phyloP scores from a whole-genome alignment of 140 eudicot species.

The Ambrosia hybrid region DNA sequence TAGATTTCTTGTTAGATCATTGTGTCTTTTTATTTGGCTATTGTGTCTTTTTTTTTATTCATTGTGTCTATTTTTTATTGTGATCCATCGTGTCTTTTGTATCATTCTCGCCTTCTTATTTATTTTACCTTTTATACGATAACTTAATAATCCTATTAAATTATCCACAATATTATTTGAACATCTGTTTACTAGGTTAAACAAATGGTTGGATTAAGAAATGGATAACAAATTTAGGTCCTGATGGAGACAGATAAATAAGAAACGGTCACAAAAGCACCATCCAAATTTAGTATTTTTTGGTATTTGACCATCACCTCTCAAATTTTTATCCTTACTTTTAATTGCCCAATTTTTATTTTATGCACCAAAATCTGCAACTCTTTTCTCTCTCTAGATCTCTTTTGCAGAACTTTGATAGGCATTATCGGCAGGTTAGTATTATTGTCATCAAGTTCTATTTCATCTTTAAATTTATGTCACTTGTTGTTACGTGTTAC shows the following conservation, averaged over 20 bases:
- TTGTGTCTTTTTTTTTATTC: too few species aligned
- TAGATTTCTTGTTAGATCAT: too few species aligned
- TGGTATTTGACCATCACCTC: constrained; percentile 21
- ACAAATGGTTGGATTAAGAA: constrained; percentile 17
- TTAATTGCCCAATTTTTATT: neutral
- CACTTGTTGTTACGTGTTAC: neutral
- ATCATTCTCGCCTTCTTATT: too few species aligned
- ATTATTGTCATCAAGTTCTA: neutral
- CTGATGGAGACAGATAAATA: constrained; percentile 1
- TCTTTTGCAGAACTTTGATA: neutral
- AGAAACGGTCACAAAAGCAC: constrained; percentile 27
- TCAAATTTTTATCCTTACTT: neutral
- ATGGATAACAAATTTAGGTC: constrained; percentile 4
- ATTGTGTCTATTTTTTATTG: too few species aligned
- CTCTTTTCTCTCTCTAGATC: neutral
- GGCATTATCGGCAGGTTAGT: constrained; percentile 6
- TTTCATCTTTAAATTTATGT: neutral
- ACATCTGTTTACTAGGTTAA: constrained; percentile 12
- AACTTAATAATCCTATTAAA: neutral
- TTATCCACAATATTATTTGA: neutral
- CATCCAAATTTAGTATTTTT: constrained; percentile 25
- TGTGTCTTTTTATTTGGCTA: too few species aligned
- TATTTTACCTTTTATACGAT: too few species aligned
- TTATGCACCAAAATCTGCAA: constrained; percentile 13
- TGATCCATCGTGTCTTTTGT: too few species aligned